These are phyloP conservation scores for Spathaspora boniae DNA, from an alignment of 805 yeast genomes.

Conservation along the genomic window DNA sequence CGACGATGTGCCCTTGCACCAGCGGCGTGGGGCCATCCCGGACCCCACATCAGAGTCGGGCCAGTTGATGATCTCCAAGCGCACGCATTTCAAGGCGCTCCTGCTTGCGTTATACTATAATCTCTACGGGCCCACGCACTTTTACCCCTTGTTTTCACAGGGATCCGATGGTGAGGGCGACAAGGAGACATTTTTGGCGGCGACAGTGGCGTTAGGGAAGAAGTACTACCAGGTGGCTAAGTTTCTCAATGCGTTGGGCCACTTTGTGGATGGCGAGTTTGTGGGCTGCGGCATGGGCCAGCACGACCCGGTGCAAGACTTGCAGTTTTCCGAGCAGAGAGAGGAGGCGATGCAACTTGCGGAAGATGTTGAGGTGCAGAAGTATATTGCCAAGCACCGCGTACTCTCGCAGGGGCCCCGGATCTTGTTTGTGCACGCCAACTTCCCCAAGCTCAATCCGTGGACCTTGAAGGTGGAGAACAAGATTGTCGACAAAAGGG, in stretches of 20 bases:
- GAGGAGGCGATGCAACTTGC: constrained; percentile 15
- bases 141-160: constrained; percentile 41
- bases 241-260: constrained; percentile 51
- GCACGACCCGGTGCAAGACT: constrained; percentile 65
- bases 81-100: constrained; percentile 34
- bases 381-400: constrained; percentile 5
- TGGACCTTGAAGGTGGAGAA: constrained; percentile 45
- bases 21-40: constrained; percentile 28
- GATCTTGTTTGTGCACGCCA: constrained; percentile 59
- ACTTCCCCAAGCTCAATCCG: constrained; percentile 66
- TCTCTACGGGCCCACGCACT: constrained; percentile 39
- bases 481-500: constrained; percentile 38
- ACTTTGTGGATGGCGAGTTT: constrained; percentile 37
- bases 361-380: constrained; percentile 10
- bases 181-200: constrained; percentile 73
- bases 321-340: constrained; percentile 12
- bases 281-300: constrained; percentile 80
- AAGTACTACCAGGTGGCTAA: constrained; percentile 54
- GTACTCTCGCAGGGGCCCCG: constrained; percentile 19
- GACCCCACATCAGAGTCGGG: constrained; percentile 38
- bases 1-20: constrained; percentile 26
- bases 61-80: constrained; percentile 39
- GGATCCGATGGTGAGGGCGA: constrained; percentile 73
- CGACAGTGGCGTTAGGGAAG: constrained; percentile 50
- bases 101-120: constrained; percentile 40